A percentile compares a stretch with the other conserved stretches of the same genome.
Evolutionary conservation across 2,329 filamentous ascomycete species (phyloP).

Genomic region (Helicocarpus griseus): DNA sequence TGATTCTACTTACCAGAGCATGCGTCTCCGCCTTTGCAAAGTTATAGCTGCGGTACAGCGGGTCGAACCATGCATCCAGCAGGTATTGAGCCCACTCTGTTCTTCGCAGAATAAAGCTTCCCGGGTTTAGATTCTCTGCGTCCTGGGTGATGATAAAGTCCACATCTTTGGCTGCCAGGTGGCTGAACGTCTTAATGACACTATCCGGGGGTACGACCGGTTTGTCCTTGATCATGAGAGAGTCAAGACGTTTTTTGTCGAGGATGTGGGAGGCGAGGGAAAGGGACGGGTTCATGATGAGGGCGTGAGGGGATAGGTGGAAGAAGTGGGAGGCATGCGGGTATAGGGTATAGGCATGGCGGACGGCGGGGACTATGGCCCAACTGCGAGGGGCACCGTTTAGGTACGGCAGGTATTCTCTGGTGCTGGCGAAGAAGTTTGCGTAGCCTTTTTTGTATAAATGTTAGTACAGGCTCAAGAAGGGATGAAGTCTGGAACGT

Average conservation of each 20-base stretch:
- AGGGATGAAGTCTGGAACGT: no score
- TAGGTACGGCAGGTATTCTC: constrained; percentile 52
- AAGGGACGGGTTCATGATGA: constrained; percentile 76
- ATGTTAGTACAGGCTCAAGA: constrained; percentile 7
- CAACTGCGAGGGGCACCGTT: constrained; percentile 35
- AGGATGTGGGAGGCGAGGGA: constrained; percentile 64
- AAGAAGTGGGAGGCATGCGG: constrained; percentile 75
- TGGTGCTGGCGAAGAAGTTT: constrained; percentile 68
- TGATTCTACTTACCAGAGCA: constrained; percentile 68
- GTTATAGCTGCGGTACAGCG: constrained; percentile 85
- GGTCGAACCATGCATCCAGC: constrained; percentile 92
- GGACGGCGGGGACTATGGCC: constrained; percentile 70
- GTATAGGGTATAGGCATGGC: constrained; percentile 75
- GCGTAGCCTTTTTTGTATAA: constrained; percentile 57
- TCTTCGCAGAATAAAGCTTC: constrained; percentile 69
- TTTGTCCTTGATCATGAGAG: constrained; percentile 71
- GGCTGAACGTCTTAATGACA: constrained; percentile 87
- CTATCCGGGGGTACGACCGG: constrained; percentile 90
- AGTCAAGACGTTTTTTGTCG: constrained; percentile 56
- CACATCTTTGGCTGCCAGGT: constrained; percentile 67
- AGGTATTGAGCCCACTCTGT: constrained; percentile 91
- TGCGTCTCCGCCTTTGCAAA: constrained; percentile 92
- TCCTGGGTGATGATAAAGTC: constrained; percentile 82
- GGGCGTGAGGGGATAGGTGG: constrained; percentile 72
- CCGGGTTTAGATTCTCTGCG: constrained; percentile 62